Evolutionary conservation across 352 stramenopile genomes (phyloP), one percentile per base, ranked within the genome.

Genomic region (Globisporangium heterothallicum): DNA sequence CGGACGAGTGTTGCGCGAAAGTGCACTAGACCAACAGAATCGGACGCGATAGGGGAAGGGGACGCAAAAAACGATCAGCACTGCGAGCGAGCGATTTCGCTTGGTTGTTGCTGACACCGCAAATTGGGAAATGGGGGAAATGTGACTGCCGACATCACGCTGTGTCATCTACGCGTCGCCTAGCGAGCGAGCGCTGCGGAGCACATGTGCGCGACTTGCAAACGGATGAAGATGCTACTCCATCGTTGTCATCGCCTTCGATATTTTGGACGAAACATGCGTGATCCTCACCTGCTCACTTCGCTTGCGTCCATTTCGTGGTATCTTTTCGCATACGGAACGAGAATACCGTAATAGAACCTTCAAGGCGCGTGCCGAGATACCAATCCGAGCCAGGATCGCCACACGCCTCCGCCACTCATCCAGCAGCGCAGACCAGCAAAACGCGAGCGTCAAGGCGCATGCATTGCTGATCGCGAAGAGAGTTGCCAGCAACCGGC

Each of bases 41-140:
- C n/a, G n/a, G 32, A 3, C 8, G 32, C 2, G 32, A 1, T 38
- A 13, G 16, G 43, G 24, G 14, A 36, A 19, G 14, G 42, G 42
- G 16, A 24, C n/a, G 26, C 43, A 49, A 32, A 49, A 49, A 49
- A 24, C 8, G 25, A 12, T 13, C 24, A 25, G 22, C 16, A 38
- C 18, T 35, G 43, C 3, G 12, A 27, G 19, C 16, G 19, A 45
- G 10, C 41, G 43, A 27, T 18, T 38, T 18, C 12, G 32, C 29
- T 34, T 34, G 6, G 32, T 3, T 38, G 4, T n/a, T 38, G 3
- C 30, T 3, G 3, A 36, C 30, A 36, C 32, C 12, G 26, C 14
- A 38, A 49, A 3, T 49, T 40, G 26, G 25, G 25, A 49, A 49
- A 49, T 49, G 42, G n/a, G n/a, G n/a, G n/a, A n/a, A n/a, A n/a